These are phyloP conservation scores for Macrophomina tecta DNA, from an alignment of 2,329 filamentous ascomycete genomes.

Conservation along the genomic window DNA sequence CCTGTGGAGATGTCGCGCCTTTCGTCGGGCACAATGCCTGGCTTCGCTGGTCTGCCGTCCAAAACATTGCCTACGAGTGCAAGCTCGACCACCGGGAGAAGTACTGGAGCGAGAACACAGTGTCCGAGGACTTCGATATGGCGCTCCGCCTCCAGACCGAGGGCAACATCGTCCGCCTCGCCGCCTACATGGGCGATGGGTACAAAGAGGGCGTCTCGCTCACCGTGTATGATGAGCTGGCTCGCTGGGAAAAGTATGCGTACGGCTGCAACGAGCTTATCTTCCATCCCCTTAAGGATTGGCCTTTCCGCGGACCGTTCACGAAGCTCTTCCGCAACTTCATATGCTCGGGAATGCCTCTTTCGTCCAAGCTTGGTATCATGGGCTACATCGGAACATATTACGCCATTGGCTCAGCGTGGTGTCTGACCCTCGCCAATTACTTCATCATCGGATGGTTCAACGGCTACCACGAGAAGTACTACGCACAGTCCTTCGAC, in stretches of 20 bases:
- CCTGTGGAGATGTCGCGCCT: conserved; percentile 73
- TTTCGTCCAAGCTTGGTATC: conserved; percentile 73
- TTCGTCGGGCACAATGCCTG: conserved; percentile 82
- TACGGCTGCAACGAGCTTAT: conserved; percentile 61
- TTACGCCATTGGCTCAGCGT: conserved; percentile 71
- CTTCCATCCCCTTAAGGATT: conserved; percentile 70
- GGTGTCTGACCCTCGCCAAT: conserved; percentile 70
- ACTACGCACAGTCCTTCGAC: conserved; percentile 76
- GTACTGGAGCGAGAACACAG: conserved; percentile 77
- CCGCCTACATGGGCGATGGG: conserved; percentile 69
- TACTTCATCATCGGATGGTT: conserved; percentile 77
- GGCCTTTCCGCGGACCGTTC: conserved; percentile 67
- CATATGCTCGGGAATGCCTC: conserved; percentile 64
- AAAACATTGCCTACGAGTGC: conserved; percentile 58
- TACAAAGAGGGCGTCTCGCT: conserved; percentile 78
- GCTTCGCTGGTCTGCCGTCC: conserved; percentile 70
- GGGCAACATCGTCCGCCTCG: conserved; percentile 72
- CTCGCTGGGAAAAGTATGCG: conserved; percentile 75
- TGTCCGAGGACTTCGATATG: conserved; percentile 68
- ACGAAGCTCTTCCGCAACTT: conserved; percentile 69
- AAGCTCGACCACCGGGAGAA: conserved; percentile 66
- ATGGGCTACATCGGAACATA: conserved; percentile 74
- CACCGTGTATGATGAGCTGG: conserved; percentile 74
- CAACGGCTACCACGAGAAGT: conserved; percentile 74
- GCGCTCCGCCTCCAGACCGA: conserved; percentile 64